These are phyloP conservation scores for Davidsoniella neocaledoniae DNA, from an alignment of 2,329 filamentous ascomycete genomes.

Conservation along the genomic window DNA sequence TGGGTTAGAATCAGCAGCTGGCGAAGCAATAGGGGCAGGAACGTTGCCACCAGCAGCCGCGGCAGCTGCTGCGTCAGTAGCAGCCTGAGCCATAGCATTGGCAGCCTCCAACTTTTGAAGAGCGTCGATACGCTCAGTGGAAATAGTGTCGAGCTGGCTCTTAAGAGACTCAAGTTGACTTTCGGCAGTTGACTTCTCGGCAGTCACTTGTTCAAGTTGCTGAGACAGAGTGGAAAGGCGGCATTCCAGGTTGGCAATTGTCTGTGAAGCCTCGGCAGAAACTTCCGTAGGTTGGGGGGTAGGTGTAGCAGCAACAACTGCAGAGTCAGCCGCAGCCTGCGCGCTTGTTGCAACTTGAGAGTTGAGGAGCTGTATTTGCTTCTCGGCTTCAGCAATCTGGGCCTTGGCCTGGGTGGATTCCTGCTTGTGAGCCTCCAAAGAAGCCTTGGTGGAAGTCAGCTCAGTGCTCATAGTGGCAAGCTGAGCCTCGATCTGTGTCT, in stretches of 20 bases:
- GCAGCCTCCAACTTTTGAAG: slow-evolving; percentile 47
- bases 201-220: slow-evolving; percentile 26
- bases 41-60: slow-evolving; percentile 17
- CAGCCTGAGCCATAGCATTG: slow-evolving; percentile 47
- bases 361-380: slow-evolving; percentile 24
- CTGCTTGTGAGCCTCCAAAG: slow-evolving; percentile 18
- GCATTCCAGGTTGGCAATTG: slow-evolving; percentile 1
- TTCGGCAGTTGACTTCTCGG: slow-evolving; percentile 4
- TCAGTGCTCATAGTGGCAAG: slow-evolving; percentile 35
- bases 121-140: slow-evolving; percentile 50
- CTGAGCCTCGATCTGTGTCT: slow-evolving; percentile 33
- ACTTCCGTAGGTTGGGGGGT: not conserved
- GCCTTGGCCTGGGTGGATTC: slow-evolving; percentile 24
- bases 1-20: slow-evolving; percentile 15
- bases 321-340: not conserved
- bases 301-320: slow-evolving; percentile 18
- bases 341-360: slow-evolving; percentile 17
- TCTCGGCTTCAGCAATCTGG: slow-evolving; percentile 28
- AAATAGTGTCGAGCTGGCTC: slow-evolving; percentile 49
- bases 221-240: slow-evolving; percentile 26
- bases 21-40: slow-evolving; percentile 8
- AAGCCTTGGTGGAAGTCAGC: slow-evolving; percentile 31
- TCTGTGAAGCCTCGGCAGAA: slow-evolving; percentile 3
- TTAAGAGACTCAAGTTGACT: slow-evolving; percentile 16
- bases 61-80: slow-evolving; percentile 37